Evolutionary conservation across 1,284 basidiomycete genomes (phyloP).

Genomic region (Tilletia horrida): DNA sequence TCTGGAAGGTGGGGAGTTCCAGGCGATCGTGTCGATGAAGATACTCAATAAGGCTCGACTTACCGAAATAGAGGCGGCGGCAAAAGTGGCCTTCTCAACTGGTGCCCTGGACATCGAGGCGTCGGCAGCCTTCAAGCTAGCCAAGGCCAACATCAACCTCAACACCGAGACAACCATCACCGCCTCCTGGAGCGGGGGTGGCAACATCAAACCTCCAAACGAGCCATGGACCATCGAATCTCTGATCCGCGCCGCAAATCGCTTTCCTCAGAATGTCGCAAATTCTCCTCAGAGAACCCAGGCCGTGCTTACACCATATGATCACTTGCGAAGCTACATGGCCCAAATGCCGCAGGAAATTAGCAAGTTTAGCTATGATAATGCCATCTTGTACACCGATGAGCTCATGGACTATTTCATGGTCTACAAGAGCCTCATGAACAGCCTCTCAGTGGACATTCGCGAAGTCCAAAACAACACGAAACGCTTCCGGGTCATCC

Average conservation of each 20-base stretch:
- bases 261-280: conserved; percentile 18
- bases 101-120: conserved; percentile 16
- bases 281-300: conserved; percentile 9
- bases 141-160: conserved; percentile 13
- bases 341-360: not conserved
- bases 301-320: conserved; percentile 11
- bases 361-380: conserved; percentile 4
- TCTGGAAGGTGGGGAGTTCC: conserved; percentile 16
- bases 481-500: conserved; percentile 9
- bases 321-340: conserved; percentile 12
- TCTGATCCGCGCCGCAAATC: not conserved
- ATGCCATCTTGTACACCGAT: conserved; percentile 7
- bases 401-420: conserved; percentile 14
- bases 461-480: conserved; percentile 4
- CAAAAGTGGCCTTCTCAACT: conserved; percentile 16
- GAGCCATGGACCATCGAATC: conserved; percentile 19
- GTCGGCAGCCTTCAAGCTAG: not conserved
- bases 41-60: conserved; percentile 6
- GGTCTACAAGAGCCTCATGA: not conserved
- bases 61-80: conserved; percentile 14
- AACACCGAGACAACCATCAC: conserved; percentile 17
- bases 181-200: conserved; percentile 6
- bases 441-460: not conserved
- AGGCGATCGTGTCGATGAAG: conserved; percentile 17
- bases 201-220: conserved; percentile 17